These are phyloP conservation scores for Globisporangium radiosum DNA, from an alignment of 352 stramenopile species.

Conservation along the genomic window DNA sequence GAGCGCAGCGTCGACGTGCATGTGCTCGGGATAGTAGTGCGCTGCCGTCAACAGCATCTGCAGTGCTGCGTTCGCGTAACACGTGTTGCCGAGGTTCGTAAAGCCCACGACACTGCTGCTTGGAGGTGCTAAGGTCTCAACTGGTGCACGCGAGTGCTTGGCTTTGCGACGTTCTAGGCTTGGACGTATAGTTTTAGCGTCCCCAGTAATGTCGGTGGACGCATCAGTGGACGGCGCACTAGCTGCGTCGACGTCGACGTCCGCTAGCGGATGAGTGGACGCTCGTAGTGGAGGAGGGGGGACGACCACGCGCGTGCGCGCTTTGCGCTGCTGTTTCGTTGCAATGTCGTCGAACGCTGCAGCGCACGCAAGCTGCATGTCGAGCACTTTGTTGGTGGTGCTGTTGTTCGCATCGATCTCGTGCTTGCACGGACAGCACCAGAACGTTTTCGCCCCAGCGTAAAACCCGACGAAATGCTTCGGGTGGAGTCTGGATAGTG, in stretches of 20 bases:
- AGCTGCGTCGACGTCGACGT: background rate
- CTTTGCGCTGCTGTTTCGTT: slow-evolving; percentile 34
- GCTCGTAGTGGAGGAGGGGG: background rate
- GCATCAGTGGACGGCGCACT: no score
- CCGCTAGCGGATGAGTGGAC: no score
- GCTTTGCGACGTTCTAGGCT: background rate
- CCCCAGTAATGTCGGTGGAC: background rate
- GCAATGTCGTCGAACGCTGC: slow-evolving; percentile 40
- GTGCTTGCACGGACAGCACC: slow-evolving; percentile 43
- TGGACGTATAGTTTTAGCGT: background rate
- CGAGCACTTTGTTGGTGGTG: slow-evolving; percentile 23
- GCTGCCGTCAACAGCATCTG: slow-evolving; percentile 90
- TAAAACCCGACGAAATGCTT: slow-evolving; percentile 64
- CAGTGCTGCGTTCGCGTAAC: slow-evolving; percentile 89
- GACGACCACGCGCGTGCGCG: slow-evolving; percentile 14
- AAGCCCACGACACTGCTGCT: slow-evolving; percentile 49
- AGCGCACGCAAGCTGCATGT: slow-evolving; percentile 29
- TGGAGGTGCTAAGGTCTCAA: background rate
- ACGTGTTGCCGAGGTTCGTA: slow-evolving; percentile 92
- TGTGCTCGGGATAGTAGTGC: slow-evolving; percentile 55
- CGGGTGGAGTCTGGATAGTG: slow-evolving; percentile 19
- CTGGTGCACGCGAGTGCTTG: background rate
- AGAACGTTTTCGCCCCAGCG: slow-evolving; percentile 41
- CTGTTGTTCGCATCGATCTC: slow-evolving; percentile 28
- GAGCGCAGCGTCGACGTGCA: slow-evolving; percentile 38